These are phyloP conservation scores for Septoria linicola DNA, from an alignment of 2,329 filamentous ascomycete genomes.

Conservation along the genomic window DNA sequence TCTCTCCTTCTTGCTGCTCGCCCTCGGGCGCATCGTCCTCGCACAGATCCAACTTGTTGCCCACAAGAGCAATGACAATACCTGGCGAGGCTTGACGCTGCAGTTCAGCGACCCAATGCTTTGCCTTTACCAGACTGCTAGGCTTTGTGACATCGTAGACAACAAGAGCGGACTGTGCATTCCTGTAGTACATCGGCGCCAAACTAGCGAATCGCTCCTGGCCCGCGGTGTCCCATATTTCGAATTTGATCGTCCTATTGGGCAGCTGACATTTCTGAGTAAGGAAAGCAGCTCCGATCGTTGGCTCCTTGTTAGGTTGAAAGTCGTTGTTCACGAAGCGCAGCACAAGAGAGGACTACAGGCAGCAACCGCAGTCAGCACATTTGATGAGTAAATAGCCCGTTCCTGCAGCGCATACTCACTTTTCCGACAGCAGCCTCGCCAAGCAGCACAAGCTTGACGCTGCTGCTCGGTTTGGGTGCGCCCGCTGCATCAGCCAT, in stretches of 20 bases:
- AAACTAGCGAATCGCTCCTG: constrained; percentile 96
- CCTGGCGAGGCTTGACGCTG: constrained; percentile 94
- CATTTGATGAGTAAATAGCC: not conserved
- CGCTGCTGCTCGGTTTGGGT: constrained; percentile 97
- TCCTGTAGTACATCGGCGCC: constrained; percentile 99
- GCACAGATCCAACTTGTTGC: constrained; percentile 88
- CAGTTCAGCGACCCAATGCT: constrained; percentile 97
- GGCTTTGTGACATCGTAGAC: constrained; percentile 99
- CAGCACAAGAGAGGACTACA: constrained; percentile 89
- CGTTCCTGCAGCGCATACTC: constrained; percentile 30
- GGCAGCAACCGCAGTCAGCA: constrained; percentile 20
- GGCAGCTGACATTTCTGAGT: constrained; percentile 98
- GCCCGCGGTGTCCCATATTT: constrained; percentile 96
- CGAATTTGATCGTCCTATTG: constrained; percentile 69
- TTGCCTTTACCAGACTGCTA: constrained; percentile 91
- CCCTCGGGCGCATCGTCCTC: constrained; percentile 51
- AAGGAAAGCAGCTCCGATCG: constrained; percentile 96
- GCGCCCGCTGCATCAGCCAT: constrained; percentile 39
- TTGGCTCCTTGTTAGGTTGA: constrained; percentile 99
- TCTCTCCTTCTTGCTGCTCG: constrained; percentile 49
- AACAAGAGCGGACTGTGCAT: constrained; percentile 93
- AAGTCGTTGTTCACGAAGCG: constrained; percentile 99
- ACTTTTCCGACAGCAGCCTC: constrained; percentile 99
- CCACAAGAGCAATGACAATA: constrained; percentile 94
- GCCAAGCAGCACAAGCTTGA: constrained; percentile 96